phyloP scores from a whole-genome alignment of 768 basidiomycete species.

The Amyloporia xantha region DNA sequence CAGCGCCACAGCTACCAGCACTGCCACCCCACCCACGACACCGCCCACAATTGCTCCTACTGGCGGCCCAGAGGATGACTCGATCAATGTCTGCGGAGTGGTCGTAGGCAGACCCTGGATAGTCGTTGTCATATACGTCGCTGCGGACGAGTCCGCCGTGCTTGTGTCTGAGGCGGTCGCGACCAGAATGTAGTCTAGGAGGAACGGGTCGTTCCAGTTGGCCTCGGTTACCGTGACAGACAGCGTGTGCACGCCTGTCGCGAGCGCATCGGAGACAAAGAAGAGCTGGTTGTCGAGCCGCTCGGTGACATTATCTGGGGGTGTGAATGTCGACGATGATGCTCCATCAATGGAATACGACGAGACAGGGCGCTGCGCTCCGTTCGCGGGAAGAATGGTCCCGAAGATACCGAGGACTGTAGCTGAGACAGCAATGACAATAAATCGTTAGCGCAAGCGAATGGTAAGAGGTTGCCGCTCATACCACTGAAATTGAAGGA shows the following conservation, averaged over 20 bases:
- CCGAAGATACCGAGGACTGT: background rate
- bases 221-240: constrained; percentile 9
- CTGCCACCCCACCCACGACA: constrained; percentile 10
- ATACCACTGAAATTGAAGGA: background rate
- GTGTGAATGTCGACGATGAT: constrained; percentile 6
- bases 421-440: too few species aligned
- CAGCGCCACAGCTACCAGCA: constrained; percentile 5
- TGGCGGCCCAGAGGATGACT: background rate
- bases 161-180: background rate
- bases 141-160: background rate
- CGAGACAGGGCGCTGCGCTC: background rate
- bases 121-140: background rate
- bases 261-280: constrained; percentile 8
- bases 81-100: background rate
- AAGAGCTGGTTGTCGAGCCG: constrained; percentile 14
- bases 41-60: constrained; percentile 13
- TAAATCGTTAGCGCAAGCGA: background rate
- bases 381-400: background rate
- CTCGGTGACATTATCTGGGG: background rate
- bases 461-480: background rate
- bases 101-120: background rate
- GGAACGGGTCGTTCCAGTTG: constrained; percentile 6
- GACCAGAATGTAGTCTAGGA: constrained; percentile 14
- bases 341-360: constrained; percentile 10
- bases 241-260: constrained; percentile 13